Conservation (phyloP, 2,329 filamentous ascomycete genomes). For the Ophiocordyceps polyrhachis-furcata region DNA sequence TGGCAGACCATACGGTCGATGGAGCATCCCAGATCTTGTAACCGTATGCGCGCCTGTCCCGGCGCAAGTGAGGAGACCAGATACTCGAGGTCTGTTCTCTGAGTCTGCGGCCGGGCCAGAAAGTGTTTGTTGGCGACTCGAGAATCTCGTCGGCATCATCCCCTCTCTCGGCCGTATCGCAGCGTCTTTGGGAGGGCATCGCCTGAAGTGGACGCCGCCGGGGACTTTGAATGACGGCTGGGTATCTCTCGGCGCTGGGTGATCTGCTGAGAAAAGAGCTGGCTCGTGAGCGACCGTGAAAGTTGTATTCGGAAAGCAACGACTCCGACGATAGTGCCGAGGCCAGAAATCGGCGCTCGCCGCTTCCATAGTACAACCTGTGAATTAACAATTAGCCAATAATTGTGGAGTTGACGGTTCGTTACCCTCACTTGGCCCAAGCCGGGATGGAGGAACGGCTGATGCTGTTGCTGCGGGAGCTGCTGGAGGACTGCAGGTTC, state of each 20-base stretch:
- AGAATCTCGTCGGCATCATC: conserved; percentile 9
- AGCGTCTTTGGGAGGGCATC: conserved; percentile 4
- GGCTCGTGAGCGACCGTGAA: conserved; percentile 25
- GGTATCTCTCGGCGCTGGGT: conserved; percentile 28
- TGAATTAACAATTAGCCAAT: conserved; percentile 2
- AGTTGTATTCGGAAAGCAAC: conserved; percentile 21
- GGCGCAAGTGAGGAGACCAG: conserved; percentile 56
- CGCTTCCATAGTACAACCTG: conserved; percentile 52
- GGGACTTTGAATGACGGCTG: conserved; percentile 24
- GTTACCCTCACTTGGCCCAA: conserved; percentile 30
- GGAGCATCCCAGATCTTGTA: conserved; percentile 58
- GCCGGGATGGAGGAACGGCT: conserved; percentile 26
- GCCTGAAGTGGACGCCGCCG: conserved; percentile 24
- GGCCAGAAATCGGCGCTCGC: conserved; percentile 35
- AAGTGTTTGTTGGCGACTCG: conserved; percentile 13
- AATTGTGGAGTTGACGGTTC: neutral
- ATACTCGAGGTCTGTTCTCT: conserved; percentile 38
- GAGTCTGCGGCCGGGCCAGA: conserved; percentile 9
- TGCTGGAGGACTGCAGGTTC: conserved; percentile 31
- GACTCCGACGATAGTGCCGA: conserved; percentile 23
- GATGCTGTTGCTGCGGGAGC: conserved; percentile 28
- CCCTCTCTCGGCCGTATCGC: neutral
- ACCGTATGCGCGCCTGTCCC: conserved; percentile 38
- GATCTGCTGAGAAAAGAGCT: conserved; percentile 29
- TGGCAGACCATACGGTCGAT: conserved; percentile 43